phyloP scores from a whole-genome alignment of 257 asterid species.

The Ajuga chamaepitys region DNA sequence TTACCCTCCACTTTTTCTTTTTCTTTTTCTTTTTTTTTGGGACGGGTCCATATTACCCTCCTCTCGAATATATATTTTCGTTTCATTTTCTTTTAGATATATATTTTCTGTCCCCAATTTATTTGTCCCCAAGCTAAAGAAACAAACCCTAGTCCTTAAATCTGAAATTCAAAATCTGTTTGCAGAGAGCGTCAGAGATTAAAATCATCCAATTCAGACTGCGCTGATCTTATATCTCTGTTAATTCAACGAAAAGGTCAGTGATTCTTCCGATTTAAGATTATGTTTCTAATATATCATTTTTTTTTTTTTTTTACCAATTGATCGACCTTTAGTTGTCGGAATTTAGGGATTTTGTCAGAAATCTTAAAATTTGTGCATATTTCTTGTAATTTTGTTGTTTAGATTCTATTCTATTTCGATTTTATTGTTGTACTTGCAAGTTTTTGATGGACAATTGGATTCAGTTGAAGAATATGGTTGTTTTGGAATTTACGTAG shows the following conservation, averaged over 20 bases:
- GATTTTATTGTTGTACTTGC: conserved; percentile 7
- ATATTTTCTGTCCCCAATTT: conserved; percentile 21
- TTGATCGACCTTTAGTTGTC: conserved; percentile 10
- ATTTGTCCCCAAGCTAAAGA: conserved; percentile 21
- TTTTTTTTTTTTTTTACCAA: too few species aligned
- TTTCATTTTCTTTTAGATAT: background rate
- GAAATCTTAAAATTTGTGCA: too few species aligned
- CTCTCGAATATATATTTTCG: conserved; percentile 14
- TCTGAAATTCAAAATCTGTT: conserved; percentile 16
- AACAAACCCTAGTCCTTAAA: conserved; percentile 58
- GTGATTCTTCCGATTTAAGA: conserved; percentile 19
- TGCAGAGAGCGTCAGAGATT: conserved; percentile 17
- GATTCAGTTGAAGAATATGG: background rate
- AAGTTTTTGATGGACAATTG: background rate
- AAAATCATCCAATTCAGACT: conserved; percentile 16
- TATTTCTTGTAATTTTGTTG: background rate
- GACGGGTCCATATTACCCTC: conserved; percentile 50
- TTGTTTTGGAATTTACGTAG: background rate
- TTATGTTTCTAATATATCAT: conserved; percentile 1
- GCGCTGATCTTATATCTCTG: conserved; percentile 8
- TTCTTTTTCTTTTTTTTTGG: too few species aligned
- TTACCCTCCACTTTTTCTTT: conserved; percentile 41
- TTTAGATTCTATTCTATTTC: background rate
- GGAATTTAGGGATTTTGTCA: conserved; percentile 15
- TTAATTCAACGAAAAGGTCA: conserved; percentile 39